Percentiles rank a stretch among this genome's conserved stretches.
Evolutionary conservation across 257 asterid genomes (phyloP).

Genomic region (Cinchona pubescens): DNA sequence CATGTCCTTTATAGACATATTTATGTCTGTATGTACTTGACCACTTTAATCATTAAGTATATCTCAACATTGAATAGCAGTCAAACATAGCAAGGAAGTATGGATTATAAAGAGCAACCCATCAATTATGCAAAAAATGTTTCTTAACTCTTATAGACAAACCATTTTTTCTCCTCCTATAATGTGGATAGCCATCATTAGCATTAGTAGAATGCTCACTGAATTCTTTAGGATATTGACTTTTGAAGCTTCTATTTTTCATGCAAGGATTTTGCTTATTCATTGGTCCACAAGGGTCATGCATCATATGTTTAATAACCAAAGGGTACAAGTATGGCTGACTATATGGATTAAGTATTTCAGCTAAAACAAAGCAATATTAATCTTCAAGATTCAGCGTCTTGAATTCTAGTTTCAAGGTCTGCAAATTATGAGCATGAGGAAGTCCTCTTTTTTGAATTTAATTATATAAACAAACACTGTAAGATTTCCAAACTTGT

Average conservation of each 20-base stretch:
- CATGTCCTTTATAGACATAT: neutral
- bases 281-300: neutral
- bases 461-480: neutral
- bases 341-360: neutral
- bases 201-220: neutral
- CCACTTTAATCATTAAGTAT: neutral
- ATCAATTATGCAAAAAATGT: neutral
- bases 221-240: neutral
- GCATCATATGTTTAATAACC: constrained; percentile 2
- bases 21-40: neutral
- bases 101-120: neutral
- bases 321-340: neutral
- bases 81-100: neutral
- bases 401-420: neutral
- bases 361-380: neutral
- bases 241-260: neutral
- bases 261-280: neutral
- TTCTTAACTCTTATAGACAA: rapidly evolving
- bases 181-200: neutral
- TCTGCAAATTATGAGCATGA: neutral
- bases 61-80: constrained; percentile 1
- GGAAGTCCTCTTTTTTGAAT: constrained; percentile 8
- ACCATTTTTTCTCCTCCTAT: neutral
- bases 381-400: neutral
- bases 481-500: neutral